Conservation (phyloP, 1,139 yeast genomes). For the Scheffersomyces lignicola region DNA sequence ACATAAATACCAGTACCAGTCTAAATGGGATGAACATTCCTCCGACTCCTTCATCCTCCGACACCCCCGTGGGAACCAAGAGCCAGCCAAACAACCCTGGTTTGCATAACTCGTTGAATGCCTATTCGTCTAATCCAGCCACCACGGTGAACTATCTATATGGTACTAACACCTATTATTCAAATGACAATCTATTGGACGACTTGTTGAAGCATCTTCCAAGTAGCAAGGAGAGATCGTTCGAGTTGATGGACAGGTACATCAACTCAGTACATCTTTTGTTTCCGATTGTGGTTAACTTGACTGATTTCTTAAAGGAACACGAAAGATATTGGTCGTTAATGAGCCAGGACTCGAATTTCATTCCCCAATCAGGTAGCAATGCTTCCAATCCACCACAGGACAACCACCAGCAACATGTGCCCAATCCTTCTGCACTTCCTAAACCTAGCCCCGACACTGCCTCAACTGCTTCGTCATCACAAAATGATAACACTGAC, state of each 20-base stretch:
- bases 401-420: not conserved
- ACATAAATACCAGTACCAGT: slow-evolving; percentile 2
- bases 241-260: slow-evolving; percentile 49
- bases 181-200: slow-evolving; percentile 35
- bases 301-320: slow-evolving; percentile 43
- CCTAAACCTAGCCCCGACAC: slow-evolving; percentile 4
- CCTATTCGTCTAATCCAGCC: slow-evolving; percentile 37
- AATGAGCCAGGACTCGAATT: not conserved
- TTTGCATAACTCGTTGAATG: slow-evolving; percentile 26
- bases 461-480: slow-evolving; percentile 10
- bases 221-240: slow-evolving; percentile 43
- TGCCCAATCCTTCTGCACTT: not conserved
- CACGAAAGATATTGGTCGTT: slow-evolving; percentile 52
- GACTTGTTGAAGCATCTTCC: slow-evolving; percentile 38
- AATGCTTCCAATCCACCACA: too few relatives aligned
- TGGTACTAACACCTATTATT: slow-evolving; percentile 45
- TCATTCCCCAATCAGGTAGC: not conserved
- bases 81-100: slow-evolving; percentile 21
- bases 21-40: slow-evolving; percentile 1
- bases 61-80: slow-evolving; percentile 4
- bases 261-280: slow-evolving; percentile 54
- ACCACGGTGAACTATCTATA: slow-evolving; percentile 42
- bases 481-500: slow-evolving; percentile 17
- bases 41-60: slow-evolving; percentile 4
- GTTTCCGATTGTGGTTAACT: slow-evolving; percentile 47